Base-by-base conservation (phyloP, 148 eudicot genomes). In the Fallopia convolvulus region DNA sequence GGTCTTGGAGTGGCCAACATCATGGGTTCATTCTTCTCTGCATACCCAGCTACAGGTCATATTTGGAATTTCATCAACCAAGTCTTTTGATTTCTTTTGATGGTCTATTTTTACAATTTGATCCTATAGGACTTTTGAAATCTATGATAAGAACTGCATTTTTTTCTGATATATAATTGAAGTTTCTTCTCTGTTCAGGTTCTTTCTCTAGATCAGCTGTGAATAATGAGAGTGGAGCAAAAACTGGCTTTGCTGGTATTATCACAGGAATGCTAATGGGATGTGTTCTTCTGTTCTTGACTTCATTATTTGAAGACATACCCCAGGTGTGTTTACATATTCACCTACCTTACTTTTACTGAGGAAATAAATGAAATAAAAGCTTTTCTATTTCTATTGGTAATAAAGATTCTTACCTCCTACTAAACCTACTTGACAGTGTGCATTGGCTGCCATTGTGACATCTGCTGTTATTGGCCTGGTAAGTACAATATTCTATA, bases 201-300 rank as follows among this genome's bases (percentile, higher is more conserved):
- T 93, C 99, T 74, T 96, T 96, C 83, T 93, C 99, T 46, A 93
- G 99, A 82, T 96, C 99, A 33, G 99, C 98, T 3, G 99, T 96
- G 79, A 93, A 96, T 76, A 87, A 96, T 85, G 99, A 96, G 84
- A 93, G 99, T 87, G 99, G 99, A 75, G 99, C 98, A 17, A 96
- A 91, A 84, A 96, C 97, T 80, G 99, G 99, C 48, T 86, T 96
- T 75, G 86, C 99, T 76, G 99, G 99, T 75, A 75, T 96, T 74
- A 81, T 88, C 66, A 96, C 89, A 83, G 97, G 94, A 81, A 82
- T 96, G 55, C 83, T 96, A 72, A 90, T 96, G 89, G 84, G 89
- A n/a, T 96, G 91, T 77, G 90, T 94, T 33, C 92, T 96, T 63
- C 79, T 90, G 77, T 96, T 96, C 86, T 49, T 96, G 82, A 96